These are phyloP conservation scores for Cinnamomum micranthum DNA, from an alignment of 164 flowering plant genomes.

Conservation along the genomic window DNA sequence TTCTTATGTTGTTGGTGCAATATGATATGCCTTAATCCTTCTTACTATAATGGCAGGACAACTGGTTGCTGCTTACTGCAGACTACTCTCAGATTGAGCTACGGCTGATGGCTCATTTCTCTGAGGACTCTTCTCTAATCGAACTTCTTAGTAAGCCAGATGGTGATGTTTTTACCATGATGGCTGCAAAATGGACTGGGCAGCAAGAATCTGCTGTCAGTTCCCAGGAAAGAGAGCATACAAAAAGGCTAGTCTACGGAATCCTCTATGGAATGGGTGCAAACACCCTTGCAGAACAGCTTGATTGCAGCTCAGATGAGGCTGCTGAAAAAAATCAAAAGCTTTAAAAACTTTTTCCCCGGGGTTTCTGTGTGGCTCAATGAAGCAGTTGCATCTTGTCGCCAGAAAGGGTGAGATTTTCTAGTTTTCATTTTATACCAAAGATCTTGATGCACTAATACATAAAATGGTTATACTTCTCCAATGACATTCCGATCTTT, in stretches of 20 bases:
- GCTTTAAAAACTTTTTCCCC: slow-evolving; percentile 78
- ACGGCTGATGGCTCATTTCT: slow-evolving; percentile 97
- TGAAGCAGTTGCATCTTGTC: slow-evolving; percentile 69
- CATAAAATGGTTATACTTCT: too few species aligned
- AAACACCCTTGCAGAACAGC: slow-evolving; percentile 74
- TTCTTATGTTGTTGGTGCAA: slow-evolving; percentile 1
- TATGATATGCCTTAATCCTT: not conserved
- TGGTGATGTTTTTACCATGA: slow-evolving; percentile 87
- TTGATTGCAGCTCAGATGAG: slow-evolving; percentile 72
- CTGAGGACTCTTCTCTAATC: slow-evolving; percentile 65
- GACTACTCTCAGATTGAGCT: slow-evolving; percentile 98
- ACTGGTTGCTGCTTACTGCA: slow-evolving; percentile 81
- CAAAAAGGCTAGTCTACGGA: slow-evolving; percentile 89
- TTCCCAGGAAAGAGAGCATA: slow-evolving; percentile 72
- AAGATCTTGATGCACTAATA: too few species aligned
- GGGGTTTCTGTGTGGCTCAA: slow-evolving; percentile 93
- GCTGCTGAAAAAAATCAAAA: slow-evolving; percentile 80
- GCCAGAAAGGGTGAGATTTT: slow-evolving; percentile 66
- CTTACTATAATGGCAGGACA: slow-evolving; percentile 50
- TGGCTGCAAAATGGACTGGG: slow-evolving; percentile 89
- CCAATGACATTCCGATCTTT: too few species aligned
- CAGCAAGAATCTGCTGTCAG: slow-evolving; percentile 48
- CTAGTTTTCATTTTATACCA: not conserved
- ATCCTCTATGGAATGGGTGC: slow-evolving; percentile 99
- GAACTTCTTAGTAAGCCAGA: slow-evolving; percentile 64